Base-by-base conservation (phyloP, 2,329 filamentous ascomycete species). In the Penicillium sp. region DNA sequence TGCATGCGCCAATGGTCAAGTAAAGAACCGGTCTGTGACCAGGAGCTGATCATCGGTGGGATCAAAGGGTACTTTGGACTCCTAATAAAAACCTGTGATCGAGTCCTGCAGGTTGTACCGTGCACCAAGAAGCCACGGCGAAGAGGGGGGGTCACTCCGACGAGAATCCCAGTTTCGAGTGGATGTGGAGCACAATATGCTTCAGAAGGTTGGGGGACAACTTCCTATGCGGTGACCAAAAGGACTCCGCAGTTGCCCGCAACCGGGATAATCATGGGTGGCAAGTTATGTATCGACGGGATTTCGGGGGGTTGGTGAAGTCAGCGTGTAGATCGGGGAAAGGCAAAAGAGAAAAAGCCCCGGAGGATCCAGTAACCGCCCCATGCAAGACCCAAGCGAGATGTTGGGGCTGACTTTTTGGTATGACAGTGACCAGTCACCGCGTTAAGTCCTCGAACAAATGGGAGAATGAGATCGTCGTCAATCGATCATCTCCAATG, bases 1-100 rank as follows among this genome's bases (percentile, higher is more conserved):
- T 49, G 48, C 44, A 52, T 45, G 38, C 48, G 37, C 47, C 44
- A 49, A 51, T 48, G 42, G 44, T 44, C 37, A 17, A 47, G 32
- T 39, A 39, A 45, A 26, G 43, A 50, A 52, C 34, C 34, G 30
- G 30, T 20, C 35, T 37, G 35, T 37, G 35, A 22, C 32, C 32
- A 33, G 17, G 9, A 33, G 27, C 20, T n/a, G 47, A 50, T 48
- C 42, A 47, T 45, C 40, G 44, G 35, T 41, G 29, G 32, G 15
- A 47, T 41, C 11, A 6, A 11, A 23, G 22, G 22, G 22, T 11
- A 11, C 22, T 11, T n/a, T n/a, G n/a, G 22, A 23, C 6, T 23
- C 22, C 22, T 23, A 23, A 23, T 22, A 5, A 22, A 22, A 5
- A 9, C 18, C 18, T 22, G 18, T 22, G 18, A 22, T 9, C 18